Evolutionary conservation across 2,329 filamentous ascomycete species (phyloP).

Genomic region (Helotiales sp.): DNA sequence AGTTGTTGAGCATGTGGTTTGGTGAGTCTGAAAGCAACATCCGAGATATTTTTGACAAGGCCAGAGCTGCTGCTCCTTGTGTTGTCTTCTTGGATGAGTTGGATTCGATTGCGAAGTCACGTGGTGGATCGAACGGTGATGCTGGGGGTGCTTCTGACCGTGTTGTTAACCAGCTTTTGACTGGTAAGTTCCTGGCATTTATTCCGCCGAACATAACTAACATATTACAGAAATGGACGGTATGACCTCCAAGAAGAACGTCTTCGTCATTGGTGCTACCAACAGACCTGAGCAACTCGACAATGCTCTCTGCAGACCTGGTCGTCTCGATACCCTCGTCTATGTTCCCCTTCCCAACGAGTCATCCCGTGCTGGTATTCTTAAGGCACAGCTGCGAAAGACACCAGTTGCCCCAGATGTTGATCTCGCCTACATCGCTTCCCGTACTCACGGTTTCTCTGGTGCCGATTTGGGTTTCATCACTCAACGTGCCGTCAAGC

Average conservation of each 20-base stretch:
- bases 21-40: constrained; percentile 99
- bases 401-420: constrained; percentile 89
- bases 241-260: constrained; percentile 99
- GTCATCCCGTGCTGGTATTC: constrained; percentile 83
- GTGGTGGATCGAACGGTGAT: constrained; percentile 94
- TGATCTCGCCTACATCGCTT: constrained; percentile 88
- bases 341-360: constrained; percentile 97
- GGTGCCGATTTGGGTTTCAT: constrained; percentile 99
- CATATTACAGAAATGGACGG: constrained; percentile 84
- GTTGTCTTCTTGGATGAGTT: constrained; percentile 98
- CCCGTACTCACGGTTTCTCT: constrained; percentile 98
- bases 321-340: constrained; percentile 97
- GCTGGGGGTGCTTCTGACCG: constrained; percentile 98
- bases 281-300: constrained; percentile 99
- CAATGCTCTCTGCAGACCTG: constrained; percentile 95
- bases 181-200: constrained; percentile 63
- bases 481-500: constrained; percentile 97
- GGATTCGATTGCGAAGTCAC: constrained; percentile 98
- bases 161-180: constrained; percentile 99
- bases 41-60: constrained; percentile 99
- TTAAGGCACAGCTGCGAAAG: constrained; percentile 97
- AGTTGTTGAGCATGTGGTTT: constrained; percentile 99
- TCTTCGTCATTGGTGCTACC: constrained; percentile 98
- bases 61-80: constrained; percentile 94
- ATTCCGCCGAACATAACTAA: constrained; percentile 49